These are phyloP conservation scores for Leishmania mexicana DNA, from an alignment of 208 protist genomes.

Conservation along the genomic window DNA sequence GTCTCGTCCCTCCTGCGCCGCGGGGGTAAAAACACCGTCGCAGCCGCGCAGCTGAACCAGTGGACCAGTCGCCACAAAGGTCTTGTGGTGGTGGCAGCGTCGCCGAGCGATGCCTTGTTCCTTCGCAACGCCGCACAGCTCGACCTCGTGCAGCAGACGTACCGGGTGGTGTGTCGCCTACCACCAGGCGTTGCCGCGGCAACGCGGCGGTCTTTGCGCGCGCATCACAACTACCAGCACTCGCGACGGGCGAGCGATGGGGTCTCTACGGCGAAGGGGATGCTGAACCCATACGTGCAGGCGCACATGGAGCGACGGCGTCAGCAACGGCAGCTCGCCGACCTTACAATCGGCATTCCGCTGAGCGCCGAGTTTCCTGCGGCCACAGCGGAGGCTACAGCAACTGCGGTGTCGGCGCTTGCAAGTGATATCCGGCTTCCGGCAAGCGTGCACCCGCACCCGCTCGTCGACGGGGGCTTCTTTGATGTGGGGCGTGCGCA, in stretches of 20 bases:
- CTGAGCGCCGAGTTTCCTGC: not conserved
- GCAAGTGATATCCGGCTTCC: slow-evolving; percentile 6
- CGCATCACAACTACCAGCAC: not conserved
- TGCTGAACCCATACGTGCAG: slow-evolving; percentile 46
- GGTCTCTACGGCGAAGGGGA: not conserved
- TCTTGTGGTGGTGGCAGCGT: slow-evolving; percentile 45
- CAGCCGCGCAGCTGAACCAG: slow-evolving; percentile 43
- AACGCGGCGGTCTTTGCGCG: slow-evolving; percentile 17
- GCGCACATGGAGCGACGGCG: slow-evolving; percentile 22
- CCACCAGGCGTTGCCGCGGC: slow-evolving; percentile 41
- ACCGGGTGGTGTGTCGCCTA: slow-evolving; percentile 70
- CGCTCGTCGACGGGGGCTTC: slow-evolving; percentile 37
- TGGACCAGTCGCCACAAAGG: slow-evolving; percentile 61
- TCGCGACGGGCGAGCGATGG: not conserved
- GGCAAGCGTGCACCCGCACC: slow-evolving; percentile 18
- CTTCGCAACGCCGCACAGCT: slow-evolving; percentile 65
- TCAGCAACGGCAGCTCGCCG: not conserved
- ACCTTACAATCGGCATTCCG: slow-evolving; percentile 19
- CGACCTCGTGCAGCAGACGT: slow-evolving; percentile 57
- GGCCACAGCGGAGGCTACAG: not conserved
- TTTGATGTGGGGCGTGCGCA: slow-evolving; percentile 31
- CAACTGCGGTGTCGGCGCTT: not conserved
- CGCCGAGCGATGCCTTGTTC: slow-evolving; percentile 50
- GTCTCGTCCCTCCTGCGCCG: slow-evolving; percentile 33
- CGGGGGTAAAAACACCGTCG: not conserved